phyloP scores from a whole-genome alignment of 139 green algal genomes.

The Astrephomene gubernaculifera region DNA sequence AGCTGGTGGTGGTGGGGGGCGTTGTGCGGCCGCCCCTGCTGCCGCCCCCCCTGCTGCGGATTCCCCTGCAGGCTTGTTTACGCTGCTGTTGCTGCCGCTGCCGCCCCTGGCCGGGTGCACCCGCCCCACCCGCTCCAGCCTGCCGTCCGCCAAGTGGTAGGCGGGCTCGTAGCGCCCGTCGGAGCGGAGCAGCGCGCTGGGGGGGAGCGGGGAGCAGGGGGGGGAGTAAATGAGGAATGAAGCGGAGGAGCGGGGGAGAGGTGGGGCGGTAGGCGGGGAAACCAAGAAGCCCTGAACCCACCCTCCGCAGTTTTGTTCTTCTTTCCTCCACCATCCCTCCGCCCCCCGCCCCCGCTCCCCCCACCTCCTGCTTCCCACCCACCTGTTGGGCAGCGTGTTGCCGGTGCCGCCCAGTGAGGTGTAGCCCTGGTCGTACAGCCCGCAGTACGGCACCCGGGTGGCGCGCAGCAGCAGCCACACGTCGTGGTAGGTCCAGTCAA shows the following conservation, averaged over 20 bases:
- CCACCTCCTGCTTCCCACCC: too few relatives aligned
- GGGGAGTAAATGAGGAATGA: not conserved
- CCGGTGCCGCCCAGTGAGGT: slow-evolving; percentile 80
- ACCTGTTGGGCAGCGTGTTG: slow-evolving; percentile 87
- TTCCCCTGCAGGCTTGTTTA: too few relatives aligned
- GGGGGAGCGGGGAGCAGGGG: not conserved
- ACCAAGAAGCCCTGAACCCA: too few relatives aligned
- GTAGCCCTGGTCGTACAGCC: slow-evolving; percentile 93
- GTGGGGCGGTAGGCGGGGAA: too few relatives aligned
- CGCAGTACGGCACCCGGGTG: slow-evolving; percentile 77
- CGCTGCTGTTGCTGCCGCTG: too few relatives aligned
- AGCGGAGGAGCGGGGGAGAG: not conserved
- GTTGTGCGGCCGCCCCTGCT: not conserved
- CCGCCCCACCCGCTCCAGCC: slow-evolving; percentile 81
- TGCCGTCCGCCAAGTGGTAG: slow-evolving; percentile 79
- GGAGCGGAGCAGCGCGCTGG: slow-evolving; percentile 69
- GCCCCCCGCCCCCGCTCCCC: too few relatives aligned
- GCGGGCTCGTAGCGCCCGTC: slow-evolving; percentile 86
- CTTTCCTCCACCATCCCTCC: too few relatives aligned
- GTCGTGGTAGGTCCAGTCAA: slow-evolving; percentile 94
- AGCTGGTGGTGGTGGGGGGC: not conserved
- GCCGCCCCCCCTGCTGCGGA: too few relatives aligned
- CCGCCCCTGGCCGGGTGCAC: too few relatives aligned
- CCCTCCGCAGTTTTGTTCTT: too few relatives aligned
- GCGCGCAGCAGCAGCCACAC: slow-evolving; percentile 93